phyloP scores from a whole-genome alignment of 306 rosid species.

The Dryas drummondii region DNA sequence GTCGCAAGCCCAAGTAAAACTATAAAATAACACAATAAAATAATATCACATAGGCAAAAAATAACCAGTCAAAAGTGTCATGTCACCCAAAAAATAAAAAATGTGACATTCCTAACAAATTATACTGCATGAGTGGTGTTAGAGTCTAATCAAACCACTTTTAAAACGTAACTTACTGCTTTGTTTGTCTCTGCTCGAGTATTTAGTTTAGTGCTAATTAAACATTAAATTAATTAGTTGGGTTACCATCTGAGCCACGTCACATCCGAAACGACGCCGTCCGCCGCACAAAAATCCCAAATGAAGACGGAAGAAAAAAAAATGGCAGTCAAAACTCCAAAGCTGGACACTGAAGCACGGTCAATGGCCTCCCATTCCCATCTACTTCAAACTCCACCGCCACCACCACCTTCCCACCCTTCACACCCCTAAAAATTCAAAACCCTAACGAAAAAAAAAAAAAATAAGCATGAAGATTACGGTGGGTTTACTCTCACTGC shows the following conservation, averaged over 20 bases:
- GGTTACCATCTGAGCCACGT: background rate
- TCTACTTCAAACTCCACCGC: background rate
- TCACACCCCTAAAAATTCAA: background rate
- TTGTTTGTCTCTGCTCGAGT: background rate
- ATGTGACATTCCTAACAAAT: slow-evolving; percentile 1
- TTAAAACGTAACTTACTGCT: background rate
- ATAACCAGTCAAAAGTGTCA: too few relatives aligned
- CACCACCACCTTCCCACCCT: background rate
- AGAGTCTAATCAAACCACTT: background rate
- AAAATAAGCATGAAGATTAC: slow-evolving; percentile 21
- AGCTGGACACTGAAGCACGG: background rate
- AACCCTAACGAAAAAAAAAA: background rate
- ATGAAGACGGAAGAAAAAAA: too few relatives aligned
- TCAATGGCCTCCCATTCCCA: background rate
- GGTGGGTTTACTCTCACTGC: slow-evolving; percentile 5
- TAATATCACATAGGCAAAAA: too few relatives aligned
- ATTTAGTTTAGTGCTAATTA: background rate
- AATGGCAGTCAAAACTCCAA: background rate
- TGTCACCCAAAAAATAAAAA: background rate
- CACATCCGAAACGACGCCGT: background rate
- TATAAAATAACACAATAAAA: too few relatives aligned
- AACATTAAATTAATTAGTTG: background rate
- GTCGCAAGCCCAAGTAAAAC: too few relatives aligned
- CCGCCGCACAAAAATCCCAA: too few relatives aligned
- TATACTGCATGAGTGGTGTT: too few relatives aligned